A percentile compares a stretch with the other conserved stretches of the same genome.
phyloP scores from a whole-genome alignment of 164 flowering plant species.

The Platanus orientalis region DNA sequence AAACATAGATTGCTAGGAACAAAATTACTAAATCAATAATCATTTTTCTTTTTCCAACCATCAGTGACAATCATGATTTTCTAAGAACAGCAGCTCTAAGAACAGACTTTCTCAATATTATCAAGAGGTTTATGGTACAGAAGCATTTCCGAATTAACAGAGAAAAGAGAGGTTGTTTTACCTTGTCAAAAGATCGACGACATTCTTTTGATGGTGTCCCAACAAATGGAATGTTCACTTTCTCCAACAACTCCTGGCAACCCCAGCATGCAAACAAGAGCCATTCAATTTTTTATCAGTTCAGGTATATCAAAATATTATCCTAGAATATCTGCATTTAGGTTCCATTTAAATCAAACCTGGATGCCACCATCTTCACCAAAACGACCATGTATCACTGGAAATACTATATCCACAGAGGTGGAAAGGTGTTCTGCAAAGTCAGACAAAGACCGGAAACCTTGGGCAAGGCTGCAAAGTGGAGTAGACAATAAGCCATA shows the following conservation, averaged over 20 bases:
- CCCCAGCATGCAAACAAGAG: conserved; percentile 2
- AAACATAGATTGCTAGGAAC: too few species aligned
- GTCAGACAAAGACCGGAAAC: conserved; percentile 62
- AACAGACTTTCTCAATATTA: too few species aligned
- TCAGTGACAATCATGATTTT: too few species aligned
- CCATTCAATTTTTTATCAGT: not conserved
- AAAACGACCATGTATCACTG: conserved; percentile 85
- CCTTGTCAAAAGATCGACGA: conserved; percentile 85
- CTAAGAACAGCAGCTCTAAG: too few species aligned
- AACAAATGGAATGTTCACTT: conserved; percentile 70
- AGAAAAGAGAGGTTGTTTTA: conserved; percentile 18
- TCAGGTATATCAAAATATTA: not conserved
- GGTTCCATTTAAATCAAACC: conserved; percentile 30
- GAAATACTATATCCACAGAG: conserved; percentile 84
- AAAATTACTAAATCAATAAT: too few species aligned
- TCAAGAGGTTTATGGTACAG: too few species aligned
- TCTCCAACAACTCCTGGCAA: conserved; percentile 74
- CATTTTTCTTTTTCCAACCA: too few species aligned
- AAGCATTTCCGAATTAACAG: not conserved
- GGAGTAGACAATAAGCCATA: not conserved
- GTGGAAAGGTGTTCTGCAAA: conserved; percentile 73
- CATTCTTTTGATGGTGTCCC: conserved; percentile 78
- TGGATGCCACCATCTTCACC: conserved; percentile 98
- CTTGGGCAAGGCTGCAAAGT: conserved; percentile 74
- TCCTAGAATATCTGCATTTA: not conserved